Evolutionary conservation across 2,329 filamentous ascomycete genomes (phyloP), one percentile per base, ranked within the genome.

Genomic region (Xylariaceae sp.): DNA sequence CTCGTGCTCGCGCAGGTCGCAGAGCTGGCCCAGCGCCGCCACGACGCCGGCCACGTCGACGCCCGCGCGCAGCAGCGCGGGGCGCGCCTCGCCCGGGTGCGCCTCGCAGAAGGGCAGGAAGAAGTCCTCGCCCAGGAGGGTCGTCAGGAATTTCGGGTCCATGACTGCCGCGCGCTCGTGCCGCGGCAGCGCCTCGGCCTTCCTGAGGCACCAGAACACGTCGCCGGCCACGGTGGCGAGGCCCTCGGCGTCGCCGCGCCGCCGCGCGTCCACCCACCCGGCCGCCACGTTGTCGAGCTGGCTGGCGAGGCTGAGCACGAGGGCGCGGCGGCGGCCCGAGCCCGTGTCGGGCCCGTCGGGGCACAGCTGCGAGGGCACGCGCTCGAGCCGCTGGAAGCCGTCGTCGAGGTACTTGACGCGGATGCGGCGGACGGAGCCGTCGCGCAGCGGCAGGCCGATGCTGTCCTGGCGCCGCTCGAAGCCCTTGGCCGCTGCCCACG

Each of bases 381-480:
- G 38, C 33, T 53, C 38, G 1, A 63, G 44, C 5, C 36, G 19
- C 8, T 54, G 49, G 31, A 65, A 61, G n/a, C 39, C 47, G 2
- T 42, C 43, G 11, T 45, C 38, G 4, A 59, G 33, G 41, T 61
- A 63, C 32, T 58, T 53, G 24, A 69, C 50, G 9, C 55, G 50
- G 1, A 71, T 52, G 13, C 47, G 42, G 13, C 55, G 55, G 4
- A 56, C 9, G 1, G 36, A 13, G 13, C 56, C 52, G 30, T 54
- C 60, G 1, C 52, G 51, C 1, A 63, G 61, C 26, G 66, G 61
- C 5, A 73, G 56, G 0, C 60, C 63, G 26, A 73, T 62, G 0
- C 61, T 59, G 12, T 66, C 59, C 4, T 43, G 47, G 26, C 56
- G 58, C 0, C 52, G 35, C 11, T 54, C 33, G 47, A 61, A 58